A percentile compares a stretch with the other conserved stretches of the same genome.
phyloP scores from a whole-genome alignment of 768 basidiomycete species.

The Boletus barrowsii region DNA sequence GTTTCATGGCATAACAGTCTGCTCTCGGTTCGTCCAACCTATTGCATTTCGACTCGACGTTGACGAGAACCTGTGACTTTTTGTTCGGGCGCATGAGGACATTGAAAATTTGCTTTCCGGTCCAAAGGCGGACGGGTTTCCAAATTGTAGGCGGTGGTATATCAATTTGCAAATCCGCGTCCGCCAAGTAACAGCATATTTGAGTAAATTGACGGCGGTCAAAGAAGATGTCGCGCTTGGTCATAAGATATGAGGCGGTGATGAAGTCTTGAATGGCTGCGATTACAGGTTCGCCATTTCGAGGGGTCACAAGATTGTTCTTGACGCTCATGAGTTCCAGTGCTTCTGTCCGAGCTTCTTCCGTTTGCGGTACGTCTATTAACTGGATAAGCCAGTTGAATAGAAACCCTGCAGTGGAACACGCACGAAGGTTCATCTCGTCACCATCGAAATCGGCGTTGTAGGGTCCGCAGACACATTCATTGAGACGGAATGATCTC shows the following conservation, averaged over 20 bases:
- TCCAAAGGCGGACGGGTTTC: conserved; percentile 94
- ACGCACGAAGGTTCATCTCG: conserved; percentile 97
- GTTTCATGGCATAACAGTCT: conserved; percentile 61
- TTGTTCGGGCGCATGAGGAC: conserved; percentile 94
- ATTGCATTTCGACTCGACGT: conserved; percentile 94
- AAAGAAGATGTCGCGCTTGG: conserved; percentile 88
- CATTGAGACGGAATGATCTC: conserved; percentile 95
- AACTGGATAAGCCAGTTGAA: conserved; percentile 1
- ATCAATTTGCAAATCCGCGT: conserved; percentile 90
- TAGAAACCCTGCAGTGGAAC: not conserved
- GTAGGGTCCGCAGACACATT: conserved; percentile 99
- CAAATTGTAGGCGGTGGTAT: conserved; percentile 92
- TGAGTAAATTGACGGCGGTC: conserved; percentile 94
- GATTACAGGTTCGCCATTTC: conserved; percentile 98
- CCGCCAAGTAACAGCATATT: conserved; percentile 91
- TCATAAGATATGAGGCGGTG: conserved; percentile 94
- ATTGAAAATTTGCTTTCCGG: conserved; percentile 98
- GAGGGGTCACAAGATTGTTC: conserved; percentile 94
- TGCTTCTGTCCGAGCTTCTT: conserved; percentile 96
- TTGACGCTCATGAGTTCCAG: conserved; percentile 97
- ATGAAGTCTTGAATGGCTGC: conserved; percentile 99
- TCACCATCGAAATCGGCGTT: conserved; percentile 99
- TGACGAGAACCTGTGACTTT: conserved; percentile 77
- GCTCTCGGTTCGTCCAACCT: conserved; percentile 76
- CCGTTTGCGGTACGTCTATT: conserved; percentile 95